Evolutionary conservation across 2,329 filamentous ascomycete species (phyloP).

Genomic region (Neodidymelliopsis sp.): DNA sequence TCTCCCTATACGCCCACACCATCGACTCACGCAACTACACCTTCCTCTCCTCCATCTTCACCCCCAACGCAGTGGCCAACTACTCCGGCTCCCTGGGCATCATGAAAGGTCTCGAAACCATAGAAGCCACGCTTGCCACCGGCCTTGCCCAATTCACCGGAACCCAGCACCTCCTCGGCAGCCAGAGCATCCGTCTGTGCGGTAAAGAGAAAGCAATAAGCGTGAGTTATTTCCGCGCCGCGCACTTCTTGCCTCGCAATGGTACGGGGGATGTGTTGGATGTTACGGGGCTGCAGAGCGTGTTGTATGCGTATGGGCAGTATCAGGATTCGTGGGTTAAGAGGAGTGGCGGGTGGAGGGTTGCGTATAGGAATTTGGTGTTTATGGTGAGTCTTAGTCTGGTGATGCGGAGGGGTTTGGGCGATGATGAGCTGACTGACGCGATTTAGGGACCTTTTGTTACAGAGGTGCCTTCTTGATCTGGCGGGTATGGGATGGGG

Average conservation of each 20-base stretch:
- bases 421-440: no score
- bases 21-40: slow-evolving; percentile 2
- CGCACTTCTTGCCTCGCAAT: slow-evolving; percentile 7
- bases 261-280: background rate
- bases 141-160: slow-evolving; percentile 1
- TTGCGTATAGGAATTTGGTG: slow-evolving; percentile 6
- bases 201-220: background rate
- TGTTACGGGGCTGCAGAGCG: background rate
- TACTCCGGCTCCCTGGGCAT: slow-evolving; percentile 8
- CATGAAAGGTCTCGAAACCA: background rate
- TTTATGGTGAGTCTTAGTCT: slow-evolving; percentile 10
- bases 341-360: slow-evolving; percentile 6
- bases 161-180: slow-evolving; percentile 10
- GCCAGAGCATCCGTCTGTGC: slow-evolving; percentile 7
- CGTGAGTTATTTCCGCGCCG: slow-evolving; percentile 4
- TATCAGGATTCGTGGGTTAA: slow-evolving; percentile 16
- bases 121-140: background rate
- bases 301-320: slow-evolving; percentile 9
- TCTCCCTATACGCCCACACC: slow-evolving; percentile 3
- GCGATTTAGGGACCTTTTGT: no score
- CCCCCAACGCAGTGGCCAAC: slow-evolving; percentile 1
- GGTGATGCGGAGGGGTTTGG: no score
- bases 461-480: no score
- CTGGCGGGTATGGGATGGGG: no score
- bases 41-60: background rate